A percentile compares a stretch with the other conserved stretches of the same genome.
Evolutionary conservation across 768 basidiomycete genomes (phyloP).

Genomic region (Plicaturopsis crispa): DNA sequence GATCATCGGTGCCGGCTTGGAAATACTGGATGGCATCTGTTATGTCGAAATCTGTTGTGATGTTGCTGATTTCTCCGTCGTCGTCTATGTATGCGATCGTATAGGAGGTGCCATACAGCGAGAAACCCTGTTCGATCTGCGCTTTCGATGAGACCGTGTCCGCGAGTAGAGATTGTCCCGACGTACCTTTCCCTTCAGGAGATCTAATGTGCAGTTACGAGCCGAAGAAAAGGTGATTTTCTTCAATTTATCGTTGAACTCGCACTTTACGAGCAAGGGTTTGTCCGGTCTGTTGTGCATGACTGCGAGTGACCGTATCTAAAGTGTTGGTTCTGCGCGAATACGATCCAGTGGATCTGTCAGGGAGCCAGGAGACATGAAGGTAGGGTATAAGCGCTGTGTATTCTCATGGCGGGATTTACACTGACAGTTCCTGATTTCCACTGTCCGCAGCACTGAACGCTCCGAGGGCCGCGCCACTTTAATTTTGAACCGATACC

Average conservation of each 20-base stretch:
- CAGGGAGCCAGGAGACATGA: too few relatives aligned
- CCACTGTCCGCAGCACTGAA: too few relatives aligned
- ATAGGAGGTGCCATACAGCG: constrained; percentile 62
- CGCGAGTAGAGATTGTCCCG: not conserved
- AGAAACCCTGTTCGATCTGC: constrained; percentile 83
- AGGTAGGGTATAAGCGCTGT: too few relatives aligned
- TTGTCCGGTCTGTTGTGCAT: constrained; percentile 38
- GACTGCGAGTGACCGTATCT: too few relatives aligned
- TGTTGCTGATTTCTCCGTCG: constrained; percentile 70
- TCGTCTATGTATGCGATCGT: constrained; percentile 82
- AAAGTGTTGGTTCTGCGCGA: too few relatives aligned
- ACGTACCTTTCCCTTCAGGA: constrained; percentile 66
- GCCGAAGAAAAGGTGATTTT: constrained; percentile 77
- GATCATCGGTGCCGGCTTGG: constrained; percentile 66
- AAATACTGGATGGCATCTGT: constrained; percentile 88
- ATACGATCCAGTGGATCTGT: too few relatives aligned
- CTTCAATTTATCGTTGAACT: constrained; percentile 66
- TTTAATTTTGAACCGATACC: too few relatives aligned
- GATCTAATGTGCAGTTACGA: constrained; percentile 68
- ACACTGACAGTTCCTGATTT: too few relatives aligned
- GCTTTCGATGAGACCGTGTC: not conserved
- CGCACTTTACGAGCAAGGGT: constrained; percentile 78
- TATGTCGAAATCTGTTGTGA: constrained; percentile 65
- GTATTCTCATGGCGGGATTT: too few relatives aligned
- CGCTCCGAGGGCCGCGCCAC: too few relatives aligned